Conservation (phyloP, 768 basidiomycete species). For the Panellus pusillus region DNA sequence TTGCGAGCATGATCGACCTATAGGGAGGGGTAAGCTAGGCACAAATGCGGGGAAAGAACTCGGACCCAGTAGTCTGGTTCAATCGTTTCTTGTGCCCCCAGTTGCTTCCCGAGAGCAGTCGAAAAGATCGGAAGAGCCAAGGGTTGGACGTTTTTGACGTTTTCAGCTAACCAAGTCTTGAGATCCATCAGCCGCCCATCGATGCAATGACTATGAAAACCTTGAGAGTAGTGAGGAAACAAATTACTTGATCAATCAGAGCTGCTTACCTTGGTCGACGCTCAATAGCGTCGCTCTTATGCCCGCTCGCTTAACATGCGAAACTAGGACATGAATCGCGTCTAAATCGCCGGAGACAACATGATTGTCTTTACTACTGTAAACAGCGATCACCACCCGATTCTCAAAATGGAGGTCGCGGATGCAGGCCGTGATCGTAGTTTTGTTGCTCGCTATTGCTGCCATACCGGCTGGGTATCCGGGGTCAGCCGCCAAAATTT, state of each 20-base stretch:
- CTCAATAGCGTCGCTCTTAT: slow-evolving; percentile 29
- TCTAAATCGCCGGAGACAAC: slow-evolving; percentile 34
- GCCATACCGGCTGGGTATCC: slow-evolving; percentile 33
- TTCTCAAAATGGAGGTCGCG: slow-evolving; percentile 23
- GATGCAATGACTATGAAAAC: slow-evolving; percentile 38
- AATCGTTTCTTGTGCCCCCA: slow-evolving; percentile 24
- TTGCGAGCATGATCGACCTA: slow-evolving; percentile 36
- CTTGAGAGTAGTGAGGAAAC: slow-evolving; percentile 15
- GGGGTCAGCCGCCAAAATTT: slow-evolving; percentile 29
- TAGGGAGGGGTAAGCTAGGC: neutral
- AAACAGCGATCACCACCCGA: slow-evolving; percentile 31
- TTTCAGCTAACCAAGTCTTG: slow-evolving; percentile 27
- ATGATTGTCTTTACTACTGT: slow-evolving; percentile 28
- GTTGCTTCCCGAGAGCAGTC: slow-evolving; percentile 27
- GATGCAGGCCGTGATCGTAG: slow-evolving; percentile 26
- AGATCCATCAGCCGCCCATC: slow-evolving; percentile 22
- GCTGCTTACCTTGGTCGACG: slow-evolving; percentile 32
- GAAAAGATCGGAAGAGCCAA: slow-evolving; percentile 33
- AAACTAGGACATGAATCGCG: slow-evolving; percentile 27
- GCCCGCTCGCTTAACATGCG: slow-evolving; percentile 29
- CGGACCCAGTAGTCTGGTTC: slow-evolving; percentile 33
- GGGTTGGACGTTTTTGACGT: slow-evolving; percentile 17
- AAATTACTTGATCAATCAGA: neutral
- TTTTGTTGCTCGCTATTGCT: slow-evolving; percentile 29
- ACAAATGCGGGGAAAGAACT: neutral